phyloP scores from a whole-genome alignment of 2,329 filamentous ascomycete species.

The Neonectria magnoliae region DNA sequence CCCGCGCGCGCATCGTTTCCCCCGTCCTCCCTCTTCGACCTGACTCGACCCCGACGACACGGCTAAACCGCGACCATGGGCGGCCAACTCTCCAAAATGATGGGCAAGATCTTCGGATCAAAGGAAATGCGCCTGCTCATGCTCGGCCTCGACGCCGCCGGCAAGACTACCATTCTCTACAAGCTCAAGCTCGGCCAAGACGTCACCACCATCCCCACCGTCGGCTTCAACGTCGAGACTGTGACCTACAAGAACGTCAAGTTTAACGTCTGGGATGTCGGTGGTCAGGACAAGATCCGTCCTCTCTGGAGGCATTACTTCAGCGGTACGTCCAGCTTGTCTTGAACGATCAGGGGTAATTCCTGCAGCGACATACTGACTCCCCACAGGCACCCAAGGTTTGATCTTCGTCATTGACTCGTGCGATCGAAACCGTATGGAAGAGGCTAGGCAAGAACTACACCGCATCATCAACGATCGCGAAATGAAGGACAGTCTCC shows the following conservation, averaged over 20 bases:
- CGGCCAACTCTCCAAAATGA: slow-evolving; percentile 92
- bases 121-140: slow-evolving; percentile 99
- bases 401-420: slow-evolving; percentile 99
- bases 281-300: slow-evolving; percentile 98
- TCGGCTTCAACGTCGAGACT: slow-evolving; percentile 99
- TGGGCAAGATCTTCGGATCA: slow-evolving; percentile 98
- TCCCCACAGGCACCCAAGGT: slow-evolving; percentile 82
- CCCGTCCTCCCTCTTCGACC: neutral
- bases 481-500: slow-evolving; percentile 94
- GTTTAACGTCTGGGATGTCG: slow-evolving; percentile 99
- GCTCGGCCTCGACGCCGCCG: slow-evolving; percentile 96
- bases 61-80: slow-evolving; percentile 72
- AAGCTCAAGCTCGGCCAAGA: slow-evolving; percentile 99
- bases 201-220: slow-evolving; percentile 97
- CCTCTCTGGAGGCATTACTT: slow-evolving; percentile 99
- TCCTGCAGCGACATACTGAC: slow-evolving; percentile 18
- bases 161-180: slow-evolving; percentile 99
- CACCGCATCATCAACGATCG: slow-evolving; percentile 98
- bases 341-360: neutral
- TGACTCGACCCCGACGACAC: slow-evolving; percentile 1
- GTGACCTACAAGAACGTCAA: slow-evolving; percentile 99
- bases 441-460: slow-evolving; percentile 91
- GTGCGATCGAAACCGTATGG: slow-evolving; percentile 89
- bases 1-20: slow-evolving; percentile 6
- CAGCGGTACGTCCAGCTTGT: slow-evolving; percentile 62